A percentile compares a stretch with the other conserved stretches of the same genome.
Conservation (phyloP, 108 stramenopile genomes). For the Fistulifera solaris region DNA sequence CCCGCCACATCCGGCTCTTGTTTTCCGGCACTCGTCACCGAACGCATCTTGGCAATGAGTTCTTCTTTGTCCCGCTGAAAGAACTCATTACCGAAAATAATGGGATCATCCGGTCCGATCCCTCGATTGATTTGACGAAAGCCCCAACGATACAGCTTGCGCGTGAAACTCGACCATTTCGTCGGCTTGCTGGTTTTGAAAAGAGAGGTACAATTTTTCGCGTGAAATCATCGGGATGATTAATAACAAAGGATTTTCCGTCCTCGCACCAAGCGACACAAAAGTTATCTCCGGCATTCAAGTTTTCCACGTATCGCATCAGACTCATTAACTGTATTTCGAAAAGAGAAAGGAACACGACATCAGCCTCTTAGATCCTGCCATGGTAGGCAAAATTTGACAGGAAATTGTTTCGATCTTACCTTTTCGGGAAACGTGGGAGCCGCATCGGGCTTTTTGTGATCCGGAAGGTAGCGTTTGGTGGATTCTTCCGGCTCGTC, state of each 20-base stretch:
- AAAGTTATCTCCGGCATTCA: constrained; percentile 14
- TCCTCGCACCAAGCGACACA: constrained; percentile 51
- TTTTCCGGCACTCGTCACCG: constrained; percentile 39
- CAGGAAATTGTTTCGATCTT: constrained; percentile 3
- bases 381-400: background rate
- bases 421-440: constrained; percentile 65
- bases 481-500: background rate
- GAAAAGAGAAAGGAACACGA: background rate
- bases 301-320: constrained; percentile 36
- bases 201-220: constrained; percentile 60
- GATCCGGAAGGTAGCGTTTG: constrained; percentile 43
- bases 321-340: constrained; percentile 43
- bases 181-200: constrained; percentile 57
- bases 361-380: background rate
- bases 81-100: constrained; percentile 60
- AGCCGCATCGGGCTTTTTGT: constrained; percentile 58
- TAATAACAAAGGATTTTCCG: constrained; percentile 70
- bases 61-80: constrained; percentile 54
- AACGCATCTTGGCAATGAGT: constrained; percentile 47
- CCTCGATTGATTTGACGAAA: constrained; percentile 64
- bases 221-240: constrained; percentile 61
- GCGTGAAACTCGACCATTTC: constrained; percentile 69
- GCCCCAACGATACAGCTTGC: constrained; percentile 80
- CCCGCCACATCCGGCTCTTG: constrained; percentile 19
- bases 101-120: constrained; percentile 53